These are phyloP conservation scores for Flueggea neowawraea DNA, from an alignment of 441 rosid species.

Conservation along the genomic window DNA sequence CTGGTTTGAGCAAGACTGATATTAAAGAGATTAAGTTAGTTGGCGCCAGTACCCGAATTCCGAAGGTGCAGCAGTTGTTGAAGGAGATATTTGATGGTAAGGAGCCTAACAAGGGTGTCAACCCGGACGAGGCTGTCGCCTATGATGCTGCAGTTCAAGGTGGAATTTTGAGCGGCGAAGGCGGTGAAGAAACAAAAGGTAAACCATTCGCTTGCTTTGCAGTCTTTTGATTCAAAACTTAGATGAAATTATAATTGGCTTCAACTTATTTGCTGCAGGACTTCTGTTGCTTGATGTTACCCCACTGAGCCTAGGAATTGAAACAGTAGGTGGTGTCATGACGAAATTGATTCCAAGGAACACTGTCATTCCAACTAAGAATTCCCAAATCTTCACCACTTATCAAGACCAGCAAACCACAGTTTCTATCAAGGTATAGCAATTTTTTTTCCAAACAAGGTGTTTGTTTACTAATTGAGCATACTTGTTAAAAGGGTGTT, in stretches of 20 bases:
- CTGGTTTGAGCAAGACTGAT: slow-evolving; percentile 36
- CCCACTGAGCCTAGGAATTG: slow-evolving; percentile 56
- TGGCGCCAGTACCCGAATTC: slow-evolving; percentile 41
- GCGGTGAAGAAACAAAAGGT: slow-evolving; percentile 40
- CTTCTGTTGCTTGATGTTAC: slow-evolving; percentile 46
- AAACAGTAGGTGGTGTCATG: slow-evolving; percentile 62
- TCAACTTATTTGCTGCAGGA: slow-evolving; percentile 22
- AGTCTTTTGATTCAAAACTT: neutral
- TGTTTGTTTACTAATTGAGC: too few relatives aligned
- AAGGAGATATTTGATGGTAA: slow-evolving; percentile 53
- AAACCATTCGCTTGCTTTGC: neutral
- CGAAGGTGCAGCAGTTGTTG: slow-evolving; percentile 38
- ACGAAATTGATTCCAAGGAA: slow-evolving; percentile 53
- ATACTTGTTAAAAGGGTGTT: too few relatives aligned
- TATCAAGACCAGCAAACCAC: slow-evolving; percentile 55
- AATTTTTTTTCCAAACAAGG: too few relatives aligned
- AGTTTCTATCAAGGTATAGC: slow-evolving; percentile 33
- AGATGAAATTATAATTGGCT: neutral
- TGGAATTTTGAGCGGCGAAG: slow-evolving; percentile 52
- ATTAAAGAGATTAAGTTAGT: slow-evolving; percentile 36
- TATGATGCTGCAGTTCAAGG: slow-evolving; percentile 61
- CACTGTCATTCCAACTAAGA: slow-evolving; percentile 52
- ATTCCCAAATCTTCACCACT: slow-evolving; percentile 49
- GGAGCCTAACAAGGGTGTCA: slow-evolving; percentile 48
- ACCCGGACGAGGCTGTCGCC: slow-evolving; percentile 66